Conservation (phyloP, 805 yeast genomes). For the Pichia thaimueangensis region DNA sequence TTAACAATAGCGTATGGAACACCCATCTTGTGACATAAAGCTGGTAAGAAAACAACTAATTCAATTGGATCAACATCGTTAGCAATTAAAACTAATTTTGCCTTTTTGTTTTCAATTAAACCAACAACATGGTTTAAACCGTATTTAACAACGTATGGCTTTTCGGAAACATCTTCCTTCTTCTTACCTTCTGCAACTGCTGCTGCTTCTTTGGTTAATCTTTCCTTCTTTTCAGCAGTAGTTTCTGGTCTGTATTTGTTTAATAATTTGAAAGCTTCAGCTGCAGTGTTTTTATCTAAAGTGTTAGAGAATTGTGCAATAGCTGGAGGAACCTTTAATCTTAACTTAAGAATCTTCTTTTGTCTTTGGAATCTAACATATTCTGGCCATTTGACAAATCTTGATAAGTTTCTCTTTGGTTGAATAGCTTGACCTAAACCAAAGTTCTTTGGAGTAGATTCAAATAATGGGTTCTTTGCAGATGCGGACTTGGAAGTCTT, state of each 20-base stretch:
- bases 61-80: slow-evolving; percentile 99
- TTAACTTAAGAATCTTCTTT: slow-evolving; percentile 88
- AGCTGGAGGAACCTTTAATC: slow-evolving; percentile 99
- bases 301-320: slow-evolving; percentile 94
- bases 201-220: slow-evolving; percentile 98
- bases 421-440: slow-evolving; percentile 96
- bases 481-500: slow-evolving; percentile 48
- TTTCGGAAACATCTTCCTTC: slow-evolving; percentile 92
- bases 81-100: slow-evolving; percentile 94
- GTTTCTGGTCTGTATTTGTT: slow-evolving; percentile 99
- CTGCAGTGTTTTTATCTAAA: slow-evolving; percentile 98
- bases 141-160: slow-evolving; percentile 95
- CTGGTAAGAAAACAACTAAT: slow-evolving; percentile 94
- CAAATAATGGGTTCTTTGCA: slow-evolving; percentile 77
- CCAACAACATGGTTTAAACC: slow-evolving; percentile 99
- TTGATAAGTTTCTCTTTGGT: slow-evolving; percentile 91
- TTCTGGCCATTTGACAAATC: slow-evolving; percentile 99
- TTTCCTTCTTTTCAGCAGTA: slow-evolving; percentile 95
- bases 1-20: slow-evolving; percentile 97
- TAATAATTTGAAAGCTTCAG: slow-evolving; percentile 93
- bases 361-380: slow-evolving; percentile 98
- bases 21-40: slow-evolving; percentile 99
- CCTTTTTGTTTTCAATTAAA: slow-evolving; percentile 96
- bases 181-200: slow-evolving; percentile 98
- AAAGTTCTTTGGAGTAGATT: slow-evolving; percentile 84